These are phyloP conservation scores for Heracleum sosnowskyi DNA, from an alignment of 129 eudicot species.

Conservation along the genomic window DNA sequence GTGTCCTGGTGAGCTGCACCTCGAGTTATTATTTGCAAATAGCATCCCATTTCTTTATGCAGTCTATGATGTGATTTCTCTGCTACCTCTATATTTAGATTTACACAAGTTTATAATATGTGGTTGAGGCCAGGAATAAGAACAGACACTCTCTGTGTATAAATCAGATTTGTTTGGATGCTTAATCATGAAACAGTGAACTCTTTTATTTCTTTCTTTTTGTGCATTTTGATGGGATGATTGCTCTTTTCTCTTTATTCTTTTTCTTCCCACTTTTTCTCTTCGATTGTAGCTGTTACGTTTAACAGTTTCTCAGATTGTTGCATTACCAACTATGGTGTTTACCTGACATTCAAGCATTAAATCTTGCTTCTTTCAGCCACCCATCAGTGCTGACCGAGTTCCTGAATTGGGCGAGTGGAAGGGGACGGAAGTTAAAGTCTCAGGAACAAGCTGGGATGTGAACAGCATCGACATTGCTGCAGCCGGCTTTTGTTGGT, in stretches of 20 bases:
- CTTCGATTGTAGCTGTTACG: neutral
- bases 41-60: neutral
- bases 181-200: neutral
- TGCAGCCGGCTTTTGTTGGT: constrained; percentile 92
- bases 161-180: neutral
- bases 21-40: neutral
- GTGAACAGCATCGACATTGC: constrained; percentile 70
- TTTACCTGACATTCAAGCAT: neutral
- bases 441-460: constrained; percentile 93
- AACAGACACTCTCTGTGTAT: neutral
- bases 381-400: constrained; percentile 68
- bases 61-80: neutral
- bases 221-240: neutral
- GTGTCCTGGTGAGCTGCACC: neutral
- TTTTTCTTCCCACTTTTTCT: neutral
- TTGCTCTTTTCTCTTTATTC: neutral
- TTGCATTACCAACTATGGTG: neutral
- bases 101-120: neutral
- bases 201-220: neutral
- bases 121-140: neutral
- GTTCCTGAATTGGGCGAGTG: constrained; percentile 77
- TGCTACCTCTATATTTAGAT: neutral
- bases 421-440: constrained; percentile 61
- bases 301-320: neutral
- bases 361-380: constrained; percentile 42